phyloP scores from a whole-genome alignment of 345 rosid genomes.

The Gossypium rotundifolium region DNA sequence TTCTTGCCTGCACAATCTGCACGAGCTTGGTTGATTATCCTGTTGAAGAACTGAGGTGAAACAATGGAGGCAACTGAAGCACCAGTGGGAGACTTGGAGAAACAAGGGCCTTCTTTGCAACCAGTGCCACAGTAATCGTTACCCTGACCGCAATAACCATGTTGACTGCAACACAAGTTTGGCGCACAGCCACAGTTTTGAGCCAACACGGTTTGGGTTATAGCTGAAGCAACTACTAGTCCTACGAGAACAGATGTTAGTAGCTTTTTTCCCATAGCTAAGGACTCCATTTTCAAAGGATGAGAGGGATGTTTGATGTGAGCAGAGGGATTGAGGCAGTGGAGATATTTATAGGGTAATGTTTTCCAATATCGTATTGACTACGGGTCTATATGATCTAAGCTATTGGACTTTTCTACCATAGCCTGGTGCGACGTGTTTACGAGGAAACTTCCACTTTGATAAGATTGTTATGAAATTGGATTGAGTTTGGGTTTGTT shows the following conservation, averaged over 20 bases:
- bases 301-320: not conserved
- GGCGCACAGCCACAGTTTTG: slow-evolving; percentile 56
- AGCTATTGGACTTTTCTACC: not conserved
- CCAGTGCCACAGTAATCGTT: slow-evolving; percentile 36
- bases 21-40: slow-evolving; percentile 44
- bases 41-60: slow-evolving; percentile 44
- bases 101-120: slow-evolving; percentile 54
- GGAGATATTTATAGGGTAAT: not conserved
- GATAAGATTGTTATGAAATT: not conserved
- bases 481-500: too few relatives aligned
- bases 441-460: not conserved
- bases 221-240: not conserved
- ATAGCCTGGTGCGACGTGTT: not conserved
- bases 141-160: slow-evolving; percentile 36
- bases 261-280: not conserved
- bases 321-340: not conserved
- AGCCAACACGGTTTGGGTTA: slow-evolving; percentile 7
- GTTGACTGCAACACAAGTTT: slow-evolving; percentile 39
- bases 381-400: not conserved
- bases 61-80: slow-evolving; percentile 38
- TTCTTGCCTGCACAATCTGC: slow-evolving; percentile 46
- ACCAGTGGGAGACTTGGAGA: slow-evolving; percentile 17
- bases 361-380: not conserved
- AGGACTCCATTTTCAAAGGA: slow-evolving; percentile 4
- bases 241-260: not conserved